phyloP scores from a whole-genome alignment of 768 basidiomycete genomes.

The Lenzites betulinus region DNA sequence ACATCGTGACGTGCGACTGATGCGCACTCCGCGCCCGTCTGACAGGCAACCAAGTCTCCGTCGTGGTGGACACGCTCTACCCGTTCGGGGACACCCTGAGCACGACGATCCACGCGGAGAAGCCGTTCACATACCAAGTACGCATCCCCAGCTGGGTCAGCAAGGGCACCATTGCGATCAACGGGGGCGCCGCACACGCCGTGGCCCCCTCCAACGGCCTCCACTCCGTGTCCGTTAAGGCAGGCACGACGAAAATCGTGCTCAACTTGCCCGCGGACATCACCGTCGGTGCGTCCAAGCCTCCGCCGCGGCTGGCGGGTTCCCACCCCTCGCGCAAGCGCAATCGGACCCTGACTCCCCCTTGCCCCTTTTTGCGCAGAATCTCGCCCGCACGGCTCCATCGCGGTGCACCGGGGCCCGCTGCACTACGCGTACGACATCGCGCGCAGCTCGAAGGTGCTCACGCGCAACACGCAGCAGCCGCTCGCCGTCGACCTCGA shows the following conservation, averaged over 20 bases:
- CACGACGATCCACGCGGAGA: constrained; percentile 45
- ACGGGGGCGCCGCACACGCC: constrained; percentile 37
- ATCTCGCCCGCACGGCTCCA: constrained; percentile 49
- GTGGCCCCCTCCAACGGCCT: constrained; percentile 47
- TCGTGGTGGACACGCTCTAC: constrained; percentile 50
- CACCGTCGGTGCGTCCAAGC: constrained; percentile 39
- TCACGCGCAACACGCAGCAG: constrained; percentile 45
- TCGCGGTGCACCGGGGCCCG: constrained; percentile 56
- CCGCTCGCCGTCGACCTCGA: constrained; percentile 50
- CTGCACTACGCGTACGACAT: constrained; percentile 59
- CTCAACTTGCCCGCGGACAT: constrained; percentile 51
- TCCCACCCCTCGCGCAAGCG: neutral
- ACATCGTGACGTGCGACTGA: neutral
- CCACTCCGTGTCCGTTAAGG: constrained; percentile 41
- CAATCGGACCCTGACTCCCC: too few species aligned
- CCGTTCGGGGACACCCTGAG: constrained; percentile 52
- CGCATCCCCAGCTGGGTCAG: constrained; percentile 55
- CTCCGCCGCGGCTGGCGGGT: neutral
- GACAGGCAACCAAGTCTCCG: constrained; percentile 44
- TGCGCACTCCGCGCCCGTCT: neutral
- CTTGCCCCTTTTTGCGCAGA: too few species aligned
- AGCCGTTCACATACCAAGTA: constrained; percentile 48
- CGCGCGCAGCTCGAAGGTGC: constrained; percentile 36
- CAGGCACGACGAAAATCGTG: constrained; percentile 47
- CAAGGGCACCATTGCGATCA: constrained; percentile 45